A percentile compares a stretch with the other conserved stretches of the same genome.
Conservation (phyloP, 768 basidiomycete genomes). For the Pleurotus sapidus region DNA sequence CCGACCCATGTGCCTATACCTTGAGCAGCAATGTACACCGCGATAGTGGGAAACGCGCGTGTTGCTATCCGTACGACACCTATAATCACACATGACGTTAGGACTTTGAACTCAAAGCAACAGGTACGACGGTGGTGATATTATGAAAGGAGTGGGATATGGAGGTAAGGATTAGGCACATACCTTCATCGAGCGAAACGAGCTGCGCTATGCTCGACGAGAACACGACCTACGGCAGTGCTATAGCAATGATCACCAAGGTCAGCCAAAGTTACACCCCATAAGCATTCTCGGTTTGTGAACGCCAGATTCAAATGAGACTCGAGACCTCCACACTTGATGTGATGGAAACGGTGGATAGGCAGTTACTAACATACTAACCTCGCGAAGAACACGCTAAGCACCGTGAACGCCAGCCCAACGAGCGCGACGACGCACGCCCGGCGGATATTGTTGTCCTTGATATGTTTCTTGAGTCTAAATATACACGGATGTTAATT, state of each 20-base stretch:
- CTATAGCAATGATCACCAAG: not conserved
- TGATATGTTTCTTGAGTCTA: conserved; percentile 4
- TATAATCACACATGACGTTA: not conserved
- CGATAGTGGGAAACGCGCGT: conserved; percentile 1
- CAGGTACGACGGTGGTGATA: too few species aligned
- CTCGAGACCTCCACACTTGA: not conserved
- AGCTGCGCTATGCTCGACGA: not conserved
- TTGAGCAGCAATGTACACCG: not conserved
- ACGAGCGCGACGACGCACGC: not conserved
- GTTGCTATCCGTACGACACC: conserved; percentile 4
- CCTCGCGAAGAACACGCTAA: not conserved
- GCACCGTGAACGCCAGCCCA: not conserved
- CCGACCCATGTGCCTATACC: conserved; percentile 7
- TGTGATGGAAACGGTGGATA: not conserved
- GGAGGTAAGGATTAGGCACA: too few species aligned
- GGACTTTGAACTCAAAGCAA: not conserved
- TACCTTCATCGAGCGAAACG: conserved; percentile 8
- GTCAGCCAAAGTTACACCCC: too few species aligned
- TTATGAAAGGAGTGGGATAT: too few species aligned
- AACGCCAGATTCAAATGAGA: too few species aligned
- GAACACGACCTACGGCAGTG: conserved; percentile 1
- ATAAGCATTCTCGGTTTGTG: too few species aligned
- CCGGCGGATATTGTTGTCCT: not conserved
- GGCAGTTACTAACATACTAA: not conserved
- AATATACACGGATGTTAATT: not conserved